Percentiles rank a stretch among this genome's conserved stretches.
phyloP scores from a whole-genome alignment of 192 early-diverging fungal genomes.

The Linnemannia exigua region DNA sequence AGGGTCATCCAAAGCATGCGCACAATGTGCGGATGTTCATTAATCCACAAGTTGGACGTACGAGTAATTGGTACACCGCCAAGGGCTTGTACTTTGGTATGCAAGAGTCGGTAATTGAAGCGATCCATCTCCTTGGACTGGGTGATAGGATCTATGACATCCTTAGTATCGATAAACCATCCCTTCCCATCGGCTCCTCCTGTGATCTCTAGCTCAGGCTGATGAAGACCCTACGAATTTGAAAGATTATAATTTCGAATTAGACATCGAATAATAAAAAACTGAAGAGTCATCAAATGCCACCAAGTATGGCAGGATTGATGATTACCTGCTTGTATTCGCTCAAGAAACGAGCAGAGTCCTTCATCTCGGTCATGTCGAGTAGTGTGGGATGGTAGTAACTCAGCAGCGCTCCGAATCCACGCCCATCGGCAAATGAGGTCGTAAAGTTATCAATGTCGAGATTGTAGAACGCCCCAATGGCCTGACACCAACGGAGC shows the following conservation, averaged over 20 bases:
- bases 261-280: neutral
- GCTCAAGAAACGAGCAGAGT: slow-evolving; percentile 48
- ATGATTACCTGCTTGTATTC: slow-evolving; percentile 48
- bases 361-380: slow-evolving; percentile 50
- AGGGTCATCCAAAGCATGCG: too few relatives aligned
- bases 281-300: neutral
- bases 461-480: slow-evolving; percentile 51
- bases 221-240: slow-evolving; percentile 37
- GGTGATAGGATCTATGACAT: slow-evolving; percentile 46
- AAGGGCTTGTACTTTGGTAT: slow-evolving; percentile 54
- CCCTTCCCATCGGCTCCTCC: slow-evolving; percentile 31
- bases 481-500: slow-evolving; percentile 56
- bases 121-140: slow-evolving; percentile 55
- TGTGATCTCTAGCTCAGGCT: slow-evolving; percentile 26
- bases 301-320: neutral
- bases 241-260: neutral
- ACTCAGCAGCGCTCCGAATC: slow-evolving; percentile 48
- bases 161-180: slow-evolving; percentile 51
- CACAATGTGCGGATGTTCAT: too few relatives aligned
- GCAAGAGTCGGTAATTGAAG: slow-evolving; percentile 53
- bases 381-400: slow-evolving; percentile 57
- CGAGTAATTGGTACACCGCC: slow-evolving; percentile 57
- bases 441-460: slow-evolving; percentile 57
- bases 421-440: slow-evolving; percentile 57
- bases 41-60: slow-evolving; percentile 16